Evolutionary conservation across 2,329 filamentous ascomycete genomes (phyloP).

Genomic region (Fusarium coicis): DNA sequence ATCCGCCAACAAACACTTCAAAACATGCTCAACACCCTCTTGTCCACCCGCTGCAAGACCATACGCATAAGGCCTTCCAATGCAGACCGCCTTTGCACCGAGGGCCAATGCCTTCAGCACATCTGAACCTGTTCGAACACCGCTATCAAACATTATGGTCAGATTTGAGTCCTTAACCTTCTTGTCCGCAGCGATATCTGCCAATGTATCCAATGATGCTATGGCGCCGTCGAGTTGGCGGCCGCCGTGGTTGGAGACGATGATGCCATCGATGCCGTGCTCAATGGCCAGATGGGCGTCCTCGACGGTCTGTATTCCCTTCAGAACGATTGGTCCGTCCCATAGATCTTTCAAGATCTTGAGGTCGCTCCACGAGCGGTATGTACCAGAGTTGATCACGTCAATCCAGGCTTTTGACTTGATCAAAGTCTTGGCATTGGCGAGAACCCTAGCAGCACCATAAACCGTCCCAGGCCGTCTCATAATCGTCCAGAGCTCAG

Average conservation of each 20-base stretch:
- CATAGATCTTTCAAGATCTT: constrained; percentile 67
- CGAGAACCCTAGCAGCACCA: constrained; percentile 35
- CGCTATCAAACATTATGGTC: constrained; percentile 64
- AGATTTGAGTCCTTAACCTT: constrained; percentile 51
- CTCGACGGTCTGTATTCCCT: constrained; percentile 54
- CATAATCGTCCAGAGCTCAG: constrained; percentile 35
- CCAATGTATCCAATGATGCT: constrained; percentile 64
- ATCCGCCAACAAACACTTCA: constrained; percentile 55
- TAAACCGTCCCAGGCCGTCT: constrained; percentile 35
- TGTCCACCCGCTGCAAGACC: constrained; percentile 51
- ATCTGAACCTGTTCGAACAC: constrained; percentile 54
- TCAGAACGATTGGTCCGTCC: constrained; percentile 62
- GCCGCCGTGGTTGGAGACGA: constrained; percentile 57
- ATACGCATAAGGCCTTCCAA: constrained; percentile 56
- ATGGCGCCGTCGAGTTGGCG: constrained; percentile 54
- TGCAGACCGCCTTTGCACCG: constrained; percentile 54
- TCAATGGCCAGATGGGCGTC: constrained; percentile 53
- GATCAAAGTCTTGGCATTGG: constrained; percentile 15
- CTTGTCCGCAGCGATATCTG: constrained; percentile 64
- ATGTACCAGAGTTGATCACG: constrained; percentile 50
- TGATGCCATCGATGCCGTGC: constrained; percentile 53
- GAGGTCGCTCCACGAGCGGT: constrained; percentile 71
- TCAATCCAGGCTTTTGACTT: constrained; percentile 41
- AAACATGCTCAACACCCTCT: constrained; percentile 65
- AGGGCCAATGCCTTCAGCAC: constrained; percentile 54